Conservation (phyloP, 768 basidiomycete genomes). For the Boletus pseudo-olivaceus region DNA sequence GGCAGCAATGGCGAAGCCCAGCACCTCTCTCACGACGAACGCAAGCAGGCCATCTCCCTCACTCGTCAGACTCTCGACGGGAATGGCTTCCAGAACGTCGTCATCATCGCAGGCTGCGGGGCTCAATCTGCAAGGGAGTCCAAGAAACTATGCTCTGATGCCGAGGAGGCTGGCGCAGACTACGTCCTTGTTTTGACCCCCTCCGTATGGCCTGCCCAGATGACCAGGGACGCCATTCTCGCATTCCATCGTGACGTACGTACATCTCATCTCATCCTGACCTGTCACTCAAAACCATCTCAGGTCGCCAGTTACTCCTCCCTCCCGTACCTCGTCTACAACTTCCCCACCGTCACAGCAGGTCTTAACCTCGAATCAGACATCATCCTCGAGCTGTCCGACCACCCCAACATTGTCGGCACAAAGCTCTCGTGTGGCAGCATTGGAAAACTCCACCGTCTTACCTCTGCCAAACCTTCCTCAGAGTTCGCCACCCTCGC, state of each 20-base stretch:
- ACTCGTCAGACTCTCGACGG: constrained; percentile 71
- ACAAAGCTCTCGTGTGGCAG: constrained; percentile 83
- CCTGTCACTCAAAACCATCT: not conserved
- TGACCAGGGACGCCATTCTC: constrained; percentile 60
- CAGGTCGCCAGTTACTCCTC: constrained; percentile 69
- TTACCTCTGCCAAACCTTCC: constrained; percentile 54
- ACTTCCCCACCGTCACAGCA: constrained; percentile 78
- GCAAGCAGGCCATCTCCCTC: constrained; percentile 56
- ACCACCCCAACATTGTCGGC: constrained; percentile 84
- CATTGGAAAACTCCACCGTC: constrained; percentile 78
- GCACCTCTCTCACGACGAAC: constrained; percentile 70
- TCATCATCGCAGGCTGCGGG: constrained; percentile 82
- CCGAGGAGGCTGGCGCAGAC: constrained; percentile 79
- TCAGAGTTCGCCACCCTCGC: constrained; percentile 67
- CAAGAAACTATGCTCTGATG: constrained; percentile 63
- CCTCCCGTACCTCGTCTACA: constrained; percentile 78
- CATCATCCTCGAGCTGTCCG: constrained; percentile 59
- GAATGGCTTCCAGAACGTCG: constrained; percentile 61
- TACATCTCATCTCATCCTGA: not conserved
- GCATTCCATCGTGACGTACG: constrained; percentile 63
- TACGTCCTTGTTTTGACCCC: constrained; percentile 73
- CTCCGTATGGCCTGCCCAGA: constrained; percentile 64
- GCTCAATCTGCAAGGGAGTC: constrained; percentile 79
- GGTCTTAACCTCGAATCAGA: constrained; percentile 86
- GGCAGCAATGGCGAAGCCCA: constrained; percentile 77